Percentiles rank a stretch among this genome's conserved stretches.
These are phyloP conservation scores for Curvularia sp. DNA, from an alignment of 2,329 filamentous ascomycete genomes.

Conservation along the genomic window DNA sequence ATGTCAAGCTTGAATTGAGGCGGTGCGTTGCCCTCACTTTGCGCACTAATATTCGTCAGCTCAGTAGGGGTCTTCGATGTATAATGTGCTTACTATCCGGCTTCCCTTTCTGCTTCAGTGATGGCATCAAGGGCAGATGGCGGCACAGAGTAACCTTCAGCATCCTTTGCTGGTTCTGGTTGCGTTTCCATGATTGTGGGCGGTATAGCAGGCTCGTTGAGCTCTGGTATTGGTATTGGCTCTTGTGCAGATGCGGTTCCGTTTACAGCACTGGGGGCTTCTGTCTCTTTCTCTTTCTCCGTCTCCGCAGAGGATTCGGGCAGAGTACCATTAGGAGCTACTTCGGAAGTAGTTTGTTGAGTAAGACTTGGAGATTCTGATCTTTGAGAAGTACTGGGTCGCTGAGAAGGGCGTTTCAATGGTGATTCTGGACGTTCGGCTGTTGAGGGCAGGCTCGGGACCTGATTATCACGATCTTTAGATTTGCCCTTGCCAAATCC, in stretches of 20 bases:
- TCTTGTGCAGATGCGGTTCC: constrained; percentile 40
- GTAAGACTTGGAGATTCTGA: constrained; percentile 46
- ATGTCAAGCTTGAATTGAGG: constrained; percentile 81
- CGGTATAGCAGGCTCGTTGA: constrained; percentile 48
- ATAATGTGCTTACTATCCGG: constrained; percentile 43
- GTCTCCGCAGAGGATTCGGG: constrained; percentile 29
- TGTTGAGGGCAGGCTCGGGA: constrained; percentile 41
- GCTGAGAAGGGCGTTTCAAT: constrained; percentile 38
- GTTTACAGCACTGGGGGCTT: constrained; percentile 35
- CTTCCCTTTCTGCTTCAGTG: constrained; percentile 75
- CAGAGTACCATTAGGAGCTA: constrained; percentile 43
- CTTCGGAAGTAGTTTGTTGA: constrained; percentile 36
- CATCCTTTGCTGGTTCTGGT: constrained; percentile 63
- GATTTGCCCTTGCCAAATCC: constrained; percentile 70
- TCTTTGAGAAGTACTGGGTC: constrained; percentile 41
- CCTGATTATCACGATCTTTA: constrained; percentile 65
- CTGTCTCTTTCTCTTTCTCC: constrained; percentile 28
- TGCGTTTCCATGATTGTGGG: constrained; percentile 32
- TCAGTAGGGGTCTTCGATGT: constrained; percentile 1
- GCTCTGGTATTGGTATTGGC: constrained; percentile 47
- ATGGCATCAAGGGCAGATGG: constrained; percentile 66
- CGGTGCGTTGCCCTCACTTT: constrained; percentile 35
- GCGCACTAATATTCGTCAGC: constrained; percentile 20
- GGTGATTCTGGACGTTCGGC: constrained; percentile 47
- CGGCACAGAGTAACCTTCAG: constrained; percentile 79